These are phyloP conservation scores for Penicillium thymicola DNA, from an alignment of 2,329 filamentous ascomycete species.

Conservation along the genomic window DNA sequence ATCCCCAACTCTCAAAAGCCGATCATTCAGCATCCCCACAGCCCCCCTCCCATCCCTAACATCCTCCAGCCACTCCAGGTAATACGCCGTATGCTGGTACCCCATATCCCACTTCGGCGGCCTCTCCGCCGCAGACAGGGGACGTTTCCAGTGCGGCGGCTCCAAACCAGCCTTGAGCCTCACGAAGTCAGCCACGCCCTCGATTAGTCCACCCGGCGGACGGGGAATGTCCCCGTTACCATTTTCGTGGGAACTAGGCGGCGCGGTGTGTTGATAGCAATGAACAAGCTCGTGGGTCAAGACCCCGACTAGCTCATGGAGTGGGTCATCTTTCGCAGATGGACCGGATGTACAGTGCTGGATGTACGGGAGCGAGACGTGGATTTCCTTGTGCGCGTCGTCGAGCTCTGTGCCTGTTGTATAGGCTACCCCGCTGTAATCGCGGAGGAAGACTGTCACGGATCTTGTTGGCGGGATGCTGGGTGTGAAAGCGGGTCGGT, in stretches of 20 bases:
- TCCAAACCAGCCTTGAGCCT: conserved; percentile 68
- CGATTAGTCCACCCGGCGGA: conserved; percentile 71
- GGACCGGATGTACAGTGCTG: conserved; percentile 18
- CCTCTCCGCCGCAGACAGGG: conserved; percentile 43
- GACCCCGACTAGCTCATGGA: conserved; percentile 72
- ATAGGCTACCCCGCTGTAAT: conserved; percentile 83
- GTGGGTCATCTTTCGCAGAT: conserved; percentile 26
- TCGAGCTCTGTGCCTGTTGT: conserved; percentile 78
- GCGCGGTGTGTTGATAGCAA: conserved; percentile 80
- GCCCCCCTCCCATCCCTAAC: conserved; percentile 64
- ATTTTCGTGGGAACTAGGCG: conserved; percentile 41
- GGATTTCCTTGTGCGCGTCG: conserved; percentile 85
- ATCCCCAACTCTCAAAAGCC: conserved; percentile 37
- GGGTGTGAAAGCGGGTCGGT: conserved; percentile 27
- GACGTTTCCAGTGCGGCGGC: conserved; percentile 77
- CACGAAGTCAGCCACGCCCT: conserved; percentile 93
- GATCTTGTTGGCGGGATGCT: conserved; percentile 68
- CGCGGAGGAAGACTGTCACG: conserved; percentile 75
- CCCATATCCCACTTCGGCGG: conserved; percentile 76
- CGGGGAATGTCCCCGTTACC: conserved; percentile 15
- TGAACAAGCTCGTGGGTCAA: conserved; percentile 92
- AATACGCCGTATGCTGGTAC: conserved; percentile 89
- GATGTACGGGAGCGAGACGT: conserved; percentile 78
- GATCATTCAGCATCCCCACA: conserved; percentile 56
- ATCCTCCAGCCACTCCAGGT: conserved; percentile 78